Percentiles rank a stretch among this genome's conserved stretches.
Evolutionary conservation across 495 filamentous ascomycete species (phyloP).

Genomic region (Barbatosphaeria neglecta): DNA sequence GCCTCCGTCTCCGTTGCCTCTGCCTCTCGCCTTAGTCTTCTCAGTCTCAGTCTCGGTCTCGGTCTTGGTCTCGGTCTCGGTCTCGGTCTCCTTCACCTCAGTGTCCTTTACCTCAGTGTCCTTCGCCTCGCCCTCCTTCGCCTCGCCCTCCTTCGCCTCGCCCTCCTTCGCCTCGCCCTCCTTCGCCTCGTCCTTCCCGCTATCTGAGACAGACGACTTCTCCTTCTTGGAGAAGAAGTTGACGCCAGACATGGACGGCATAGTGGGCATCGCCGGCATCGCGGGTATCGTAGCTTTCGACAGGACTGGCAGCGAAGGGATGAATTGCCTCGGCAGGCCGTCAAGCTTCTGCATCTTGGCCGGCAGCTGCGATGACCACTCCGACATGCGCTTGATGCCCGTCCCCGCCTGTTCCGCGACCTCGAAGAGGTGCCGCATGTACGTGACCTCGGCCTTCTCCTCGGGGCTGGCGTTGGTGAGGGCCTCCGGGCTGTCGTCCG

Average conservation of each 20-base stretch:
- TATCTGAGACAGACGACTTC: neutral
- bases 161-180: neutral
- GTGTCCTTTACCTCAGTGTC: neutral
- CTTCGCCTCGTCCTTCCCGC: neutral
- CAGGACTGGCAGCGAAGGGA: too few species aligned
- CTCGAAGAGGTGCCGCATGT: conserved; percentile 34
- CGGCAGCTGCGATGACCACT: conserved; percentile 24
- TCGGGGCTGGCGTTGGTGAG: conserved; percentile 2
- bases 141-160: neutral
- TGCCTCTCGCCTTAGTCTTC: neutral
- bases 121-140: neutral
- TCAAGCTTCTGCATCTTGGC: conserved; percentile 26
- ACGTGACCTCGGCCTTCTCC: conserved; percentile 20
- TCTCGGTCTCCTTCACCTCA: neutral
- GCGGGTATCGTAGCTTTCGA: too few species aligned
- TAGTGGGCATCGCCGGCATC: conserved; percentile 8
- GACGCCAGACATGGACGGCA: conserved; percentile 11
- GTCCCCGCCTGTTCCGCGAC: conserved; percentile 31
- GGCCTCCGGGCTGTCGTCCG: conserved; percentile 19
- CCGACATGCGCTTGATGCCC: conserved; percentile 9
- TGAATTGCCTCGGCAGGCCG: conserved; percentile 9
- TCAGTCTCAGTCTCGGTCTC: neutral
- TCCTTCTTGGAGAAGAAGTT: conserved; percentile 4
- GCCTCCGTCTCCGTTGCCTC: neutral
- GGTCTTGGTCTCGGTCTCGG: neutral